These are phyloP conservation scores for Aegilops speltoides DNA, from an alignment of 176 grass and related monocot species.

Conservation along the genomic window DNA sequence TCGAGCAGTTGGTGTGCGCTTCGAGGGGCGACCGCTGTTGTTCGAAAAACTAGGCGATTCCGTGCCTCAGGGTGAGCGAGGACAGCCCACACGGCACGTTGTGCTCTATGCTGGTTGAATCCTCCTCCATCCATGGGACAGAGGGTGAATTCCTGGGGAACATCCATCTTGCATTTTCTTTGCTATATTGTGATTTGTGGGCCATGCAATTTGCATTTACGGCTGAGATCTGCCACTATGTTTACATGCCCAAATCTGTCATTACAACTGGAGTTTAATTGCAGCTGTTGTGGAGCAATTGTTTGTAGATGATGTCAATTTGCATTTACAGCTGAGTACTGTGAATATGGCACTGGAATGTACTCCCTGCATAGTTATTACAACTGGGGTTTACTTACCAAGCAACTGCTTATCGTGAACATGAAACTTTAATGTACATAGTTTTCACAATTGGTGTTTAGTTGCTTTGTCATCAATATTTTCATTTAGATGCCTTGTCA, in stretches of 20 bases:
- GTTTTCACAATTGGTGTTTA: background rate
- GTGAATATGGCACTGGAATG: background rate
- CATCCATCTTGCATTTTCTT: background rate
- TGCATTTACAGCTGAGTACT: background rate
- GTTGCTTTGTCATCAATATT: background rate
- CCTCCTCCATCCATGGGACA: background rate
- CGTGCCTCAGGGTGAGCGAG: background rate
- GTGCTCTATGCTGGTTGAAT: background rate
- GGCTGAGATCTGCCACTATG: background rate
- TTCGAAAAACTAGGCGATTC: background rate
- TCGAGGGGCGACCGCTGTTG: background rate
- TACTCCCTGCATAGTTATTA: background rate
- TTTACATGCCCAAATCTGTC: constrained; percentile 5
- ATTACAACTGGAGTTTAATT: too few species aligned
- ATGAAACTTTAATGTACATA: background rate
- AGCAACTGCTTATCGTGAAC: background rate
- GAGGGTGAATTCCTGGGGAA: background rate
- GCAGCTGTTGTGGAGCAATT: too few species aligned
- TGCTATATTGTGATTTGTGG: background rate
- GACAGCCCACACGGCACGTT: background rate
- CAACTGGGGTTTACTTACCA: background rate
- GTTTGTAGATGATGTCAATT: background rate
- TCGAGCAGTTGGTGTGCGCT: constrained; percentile 12
- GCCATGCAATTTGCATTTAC: background rate
- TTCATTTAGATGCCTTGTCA: background rate